phyloP scores from a whole-genome alignment of 2,329 filamentous ascomycete genomes.

The Botrytis sinoallii region DNA sequence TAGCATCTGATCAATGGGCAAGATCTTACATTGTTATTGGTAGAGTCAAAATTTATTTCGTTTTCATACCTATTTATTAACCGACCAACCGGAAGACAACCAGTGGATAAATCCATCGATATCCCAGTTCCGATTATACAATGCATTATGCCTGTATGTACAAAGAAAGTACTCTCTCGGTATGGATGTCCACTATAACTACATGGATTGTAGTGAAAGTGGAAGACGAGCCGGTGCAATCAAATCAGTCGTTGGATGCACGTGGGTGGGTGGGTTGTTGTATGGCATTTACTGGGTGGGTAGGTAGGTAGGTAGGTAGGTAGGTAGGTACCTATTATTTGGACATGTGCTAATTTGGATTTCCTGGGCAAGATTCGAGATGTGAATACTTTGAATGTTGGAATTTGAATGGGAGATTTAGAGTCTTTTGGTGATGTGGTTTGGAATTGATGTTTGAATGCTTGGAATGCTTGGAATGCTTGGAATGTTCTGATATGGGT shows the following conservation, averaged over 20 bases:
- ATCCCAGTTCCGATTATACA: not conserved
- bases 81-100: not conserved
- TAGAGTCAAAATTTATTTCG: not conserved
- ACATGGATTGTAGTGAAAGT: not conserved
- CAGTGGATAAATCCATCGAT: not conserved
- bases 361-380: too few species aligned
- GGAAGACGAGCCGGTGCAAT: conserved; percentile 1
- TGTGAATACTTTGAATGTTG: too few species aligned
- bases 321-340: not conserved
- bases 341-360: not conserved
- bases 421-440: too few species aligned
- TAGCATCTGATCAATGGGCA: not conserved
- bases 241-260: not conserved
- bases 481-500: too few species aligned
- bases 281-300: not conserved
- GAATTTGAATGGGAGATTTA: not conserved
- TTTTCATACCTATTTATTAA: not conserved
- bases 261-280: not conserved
- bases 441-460: not conserved
- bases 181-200: not conserved
- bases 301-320: too few species aligned
- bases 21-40: not conserved
- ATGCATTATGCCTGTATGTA: not conserved
- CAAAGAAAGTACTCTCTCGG: not conserved
- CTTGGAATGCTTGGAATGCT: too few species aligned